A percentile compares a stretch with the other conserved stretches of the same genome.
Evolutionary conservation across 2,329 filamentous ascomycete species (phyloP).

Genomic region (Didymella glomerata): DNA sequence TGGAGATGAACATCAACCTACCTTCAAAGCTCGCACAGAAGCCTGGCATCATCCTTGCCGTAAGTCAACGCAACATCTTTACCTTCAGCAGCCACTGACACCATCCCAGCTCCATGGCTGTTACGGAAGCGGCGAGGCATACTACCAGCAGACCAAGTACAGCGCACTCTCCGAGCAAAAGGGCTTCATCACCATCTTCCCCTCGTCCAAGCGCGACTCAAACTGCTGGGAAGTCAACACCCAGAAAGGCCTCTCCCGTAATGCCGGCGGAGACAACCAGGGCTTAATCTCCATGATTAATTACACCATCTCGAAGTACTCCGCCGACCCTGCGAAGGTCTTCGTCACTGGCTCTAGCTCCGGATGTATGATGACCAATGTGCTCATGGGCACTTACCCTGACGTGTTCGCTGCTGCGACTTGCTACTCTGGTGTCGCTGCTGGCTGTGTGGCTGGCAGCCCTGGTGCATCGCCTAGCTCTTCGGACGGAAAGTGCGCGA

Average conservation of each 20-base stretch:
- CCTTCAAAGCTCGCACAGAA: constrained; percentile 54
- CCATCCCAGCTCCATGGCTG: constrained; percentile 37
- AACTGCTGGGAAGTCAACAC: constrained; percentile 69
- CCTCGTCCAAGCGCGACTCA: constrained; percentile 59
- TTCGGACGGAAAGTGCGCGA: constrained; percentile 34
- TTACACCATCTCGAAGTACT: constrained; percentile 62
- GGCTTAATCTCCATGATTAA: constrained; percentile 67
- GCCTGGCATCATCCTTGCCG: constrained; percentile 63
- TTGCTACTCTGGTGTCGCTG: constrained; percentile 40
- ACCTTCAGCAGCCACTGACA: background rate
- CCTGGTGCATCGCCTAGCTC: constrained; percentile 31
- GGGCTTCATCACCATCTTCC: constrained; percentile 68
- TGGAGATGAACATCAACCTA: constrained; percentile 63
- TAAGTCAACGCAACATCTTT: constrained; percentile 47
- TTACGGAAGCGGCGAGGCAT: constrained; percentile 50
- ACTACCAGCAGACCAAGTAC: constrained; percentile 29
- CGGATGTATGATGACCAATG: constrained; percentile 47
- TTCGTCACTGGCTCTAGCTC: constrained; percentile 40
- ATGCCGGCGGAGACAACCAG: constrained; percentile 64
- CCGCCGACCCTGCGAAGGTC: constrained; percentile 61
- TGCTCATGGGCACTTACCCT: constrained; percentile 41
- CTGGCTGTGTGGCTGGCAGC: constrained; percentile 55
- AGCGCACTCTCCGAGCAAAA: constrained; percentile 59
- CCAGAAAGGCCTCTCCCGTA: constrained; percentile 61
- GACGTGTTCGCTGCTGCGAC: constrained; percentile 40